These are phyloP conservation scores for Microcos paniculata DNA, from an alignment of 345 rosid genomes.

Conservation along the genomic window DNA sequence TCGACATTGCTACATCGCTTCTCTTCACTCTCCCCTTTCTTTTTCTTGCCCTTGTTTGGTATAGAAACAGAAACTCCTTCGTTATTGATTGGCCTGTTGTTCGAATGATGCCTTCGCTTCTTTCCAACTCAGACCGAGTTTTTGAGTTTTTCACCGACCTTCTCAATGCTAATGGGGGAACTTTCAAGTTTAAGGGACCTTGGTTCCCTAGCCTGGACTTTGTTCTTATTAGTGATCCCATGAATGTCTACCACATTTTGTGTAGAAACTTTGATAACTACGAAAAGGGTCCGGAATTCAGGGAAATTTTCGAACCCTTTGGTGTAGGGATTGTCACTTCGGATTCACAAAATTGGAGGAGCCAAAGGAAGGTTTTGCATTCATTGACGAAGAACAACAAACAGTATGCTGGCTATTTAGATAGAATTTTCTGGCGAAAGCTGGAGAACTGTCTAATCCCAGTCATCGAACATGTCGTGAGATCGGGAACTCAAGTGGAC, in stretches of 20 bases:
- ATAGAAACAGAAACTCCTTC: background rate
- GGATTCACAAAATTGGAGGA: conserved; percentile 19
- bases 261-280: conserved; percentile 24
- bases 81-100: conserved; percentile 15
- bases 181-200: conserved; percentile 21
- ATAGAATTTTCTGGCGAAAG: background rate
- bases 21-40: background rate
- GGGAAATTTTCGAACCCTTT: conserved; percentile 9
- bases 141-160: background rate
- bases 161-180: conserved; percentile 7
- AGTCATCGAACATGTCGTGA: conserved; percentile 2
- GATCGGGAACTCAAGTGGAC: conserved; percentile 6
- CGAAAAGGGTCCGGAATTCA: conserved; percentile 14
- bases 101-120: conserved; percentile 18
- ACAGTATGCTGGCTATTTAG: background rate
- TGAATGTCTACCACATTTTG: conserved; percentile 15
- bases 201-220: conserved; percentile 12
- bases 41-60: background rate
- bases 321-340: conserved; percentile 27
- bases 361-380: conserved; percentile 17
- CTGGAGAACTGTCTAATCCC: conserved; percentile 9
- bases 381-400: background rate
- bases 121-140: background rate
- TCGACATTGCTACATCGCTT: background rate
- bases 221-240: conserved; percentile 10